phyloP scores from a whole-genome alignment of 306 rosid species.

The Sindora glabra region DNA sequence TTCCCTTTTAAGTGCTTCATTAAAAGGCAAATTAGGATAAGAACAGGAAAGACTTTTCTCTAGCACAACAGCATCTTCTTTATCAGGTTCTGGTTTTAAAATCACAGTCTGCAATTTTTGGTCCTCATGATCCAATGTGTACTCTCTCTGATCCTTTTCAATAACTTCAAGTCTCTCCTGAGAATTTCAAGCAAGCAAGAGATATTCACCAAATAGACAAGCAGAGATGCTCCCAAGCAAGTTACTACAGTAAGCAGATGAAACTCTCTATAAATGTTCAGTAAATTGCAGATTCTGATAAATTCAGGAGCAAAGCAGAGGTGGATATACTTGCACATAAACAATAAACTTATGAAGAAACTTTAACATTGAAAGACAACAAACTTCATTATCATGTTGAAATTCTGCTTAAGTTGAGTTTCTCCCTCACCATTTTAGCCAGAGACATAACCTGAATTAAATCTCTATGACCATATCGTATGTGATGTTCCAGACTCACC shows the following conservation, averaged over 20 bases:
- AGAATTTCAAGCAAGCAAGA: slow-evolving; percentile 10
- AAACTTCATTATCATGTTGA: not conserved
- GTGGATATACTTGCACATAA: not conserved
- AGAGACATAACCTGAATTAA: not conserved
- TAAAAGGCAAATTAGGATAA: slow-evolving; percentile 78
- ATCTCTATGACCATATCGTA: not conserved
- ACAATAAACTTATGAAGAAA: slow-evolving; percentile 10
- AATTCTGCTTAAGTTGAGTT: not conserved
- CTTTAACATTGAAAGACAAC: not conserved
- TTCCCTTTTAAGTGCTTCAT: slow-evolving; percentile 75
- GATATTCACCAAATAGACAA: slow-evolving; percentile 8
- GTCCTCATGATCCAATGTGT: slow-evolving; percentile 95
- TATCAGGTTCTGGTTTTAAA: slow-evolving; percentile 78
- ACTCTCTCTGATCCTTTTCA: slow-evolving; percentile 85
- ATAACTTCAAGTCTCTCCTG: slow-evolving; percentile 93
- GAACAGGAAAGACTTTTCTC: slow-evolving; percentile 93
- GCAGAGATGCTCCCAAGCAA: not conserved
- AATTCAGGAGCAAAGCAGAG: not conserved
- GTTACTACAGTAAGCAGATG: not conserved
- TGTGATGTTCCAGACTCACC: not conserved
- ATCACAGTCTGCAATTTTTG: slow-evolving; percentile 76
- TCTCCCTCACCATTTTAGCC: not conserved
- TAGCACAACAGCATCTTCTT: slow-evolving; percentile 57
- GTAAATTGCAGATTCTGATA: not conserved
- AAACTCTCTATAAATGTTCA: not conserved